Conservation (phyloP, 2,329 filamentous ascomycete genomes). For the Calonectria hongkongensis region DNA sequence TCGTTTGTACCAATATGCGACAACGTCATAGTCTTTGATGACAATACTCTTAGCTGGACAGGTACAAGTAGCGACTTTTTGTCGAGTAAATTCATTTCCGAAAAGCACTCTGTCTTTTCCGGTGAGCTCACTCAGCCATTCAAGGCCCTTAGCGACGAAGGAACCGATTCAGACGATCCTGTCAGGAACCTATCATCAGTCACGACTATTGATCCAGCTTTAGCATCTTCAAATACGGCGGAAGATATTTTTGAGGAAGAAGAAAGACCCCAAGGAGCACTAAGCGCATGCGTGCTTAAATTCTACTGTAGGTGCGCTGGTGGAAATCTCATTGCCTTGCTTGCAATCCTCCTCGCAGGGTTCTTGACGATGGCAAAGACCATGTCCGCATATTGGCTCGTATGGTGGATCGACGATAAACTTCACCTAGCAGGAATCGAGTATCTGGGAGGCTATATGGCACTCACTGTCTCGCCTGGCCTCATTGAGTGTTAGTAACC, state of each 20-base stretch:
- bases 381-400: slow-evolving; percentile 13
- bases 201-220: background rate
- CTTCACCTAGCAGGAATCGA: background rate
- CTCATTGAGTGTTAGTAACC: slow-evolving; percentile 12
- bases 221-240: no score
- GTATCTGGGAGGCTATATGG: slow-evolving; percentile 9
- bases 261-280: background rate
- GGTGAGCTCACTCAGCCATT: background rate
- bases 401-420: slow-evolving; percentile 10
- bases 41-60: background rate
- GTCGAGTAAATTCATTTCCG: background rate
- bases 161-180: background rate
- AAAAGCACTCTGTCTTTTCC: background rate
- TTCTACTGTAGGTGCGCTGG: slow-evolving; percentile 13
- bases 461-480: slow-evolving; percentile 13
- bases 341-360: background rate
- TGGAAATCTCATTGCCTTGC: background rate
- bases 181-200: background rate
- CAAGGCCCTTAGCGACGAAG: background rate
- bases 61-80: background rate
- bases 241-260: slow-evolving; percentile 22
- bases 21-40: background rate
- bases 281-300: slow-evolving; percentile 1
- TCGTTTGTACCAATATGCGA: slow-evolving; percentile 8
- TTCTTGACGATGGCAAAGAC: slow-evolving; percentile 4